Conservation (phyloP, 106 monocot genomes). For the Dendrobium catenatum region DNA sequence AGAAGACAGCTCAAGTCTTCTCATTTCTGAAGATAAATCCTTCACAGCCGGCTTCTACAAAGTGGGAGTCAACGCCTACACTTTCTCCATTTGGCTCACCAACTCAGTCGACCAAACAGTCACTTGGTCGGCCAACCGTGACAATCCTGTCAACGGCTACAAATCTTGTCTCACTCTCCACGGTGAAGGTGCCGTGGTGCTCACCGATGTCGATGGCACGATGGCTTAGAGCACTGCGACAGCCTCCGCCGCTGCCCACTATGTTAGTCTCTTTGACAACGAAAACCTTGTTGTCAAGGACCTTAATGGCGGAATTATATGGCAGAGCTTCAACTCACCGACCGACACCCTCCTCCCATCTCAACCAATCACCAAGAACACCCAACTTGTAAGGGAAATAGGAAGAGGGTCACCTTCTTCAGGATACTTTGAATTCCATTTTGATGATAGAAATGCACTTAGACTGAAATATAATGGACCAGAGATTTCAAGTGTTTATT, state of each 20-base stretch:
- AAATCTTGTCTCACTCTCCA: constrained; percentile 14
- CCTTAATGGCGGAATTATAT: constrained; percentile 6
- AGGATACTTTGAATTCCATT: constrained; percentile 28
- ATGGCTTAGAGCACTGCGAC: constrained; percentile 22
- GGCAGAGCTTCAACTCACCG: constrained; percentile 41
- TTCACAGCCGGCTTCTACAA: constrained; percentile 40
- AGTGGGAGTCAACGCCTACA: constrained; percentile 31
- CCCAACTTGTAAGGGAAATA: constrained; percentile 11
- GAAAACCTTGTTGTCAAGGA: constrained; percentile 35
- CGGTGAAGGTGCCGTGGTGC: constrained; percentile 15
- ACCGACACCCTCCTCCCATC: constrained; percentile 42
- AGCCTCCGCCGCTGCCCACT: not conserved
- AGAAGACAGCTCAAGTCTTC: constrained; percentile 9
- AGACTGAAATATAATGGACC: constrained; percentile 22
- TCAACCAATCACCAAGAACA: constrained; percentile 29
- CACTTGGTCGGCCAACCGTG: constrained; percentile 40
- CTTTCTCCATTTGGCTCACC: constrained; percentile 46
- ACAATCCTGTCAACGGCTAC: constrained; percentile 30
- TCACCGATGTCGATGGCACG: constrained; percentile 14
- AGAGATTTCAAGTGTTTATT: constrained; percentile 42
- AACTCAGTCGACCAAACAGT: constrained; percentile 16
- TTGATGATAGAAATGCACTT: constrained; percentile 23
- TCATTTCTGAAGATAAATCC: constrained; percentile 20
- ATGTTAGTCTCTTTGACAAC: constrained; percentile 14
- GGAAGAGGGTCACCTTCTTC: not conserved